Evolutionary conservation across 2,329 filamentous ascomycete species (phyloP).

Genomic region (Eurotiales sp.): DNA sequence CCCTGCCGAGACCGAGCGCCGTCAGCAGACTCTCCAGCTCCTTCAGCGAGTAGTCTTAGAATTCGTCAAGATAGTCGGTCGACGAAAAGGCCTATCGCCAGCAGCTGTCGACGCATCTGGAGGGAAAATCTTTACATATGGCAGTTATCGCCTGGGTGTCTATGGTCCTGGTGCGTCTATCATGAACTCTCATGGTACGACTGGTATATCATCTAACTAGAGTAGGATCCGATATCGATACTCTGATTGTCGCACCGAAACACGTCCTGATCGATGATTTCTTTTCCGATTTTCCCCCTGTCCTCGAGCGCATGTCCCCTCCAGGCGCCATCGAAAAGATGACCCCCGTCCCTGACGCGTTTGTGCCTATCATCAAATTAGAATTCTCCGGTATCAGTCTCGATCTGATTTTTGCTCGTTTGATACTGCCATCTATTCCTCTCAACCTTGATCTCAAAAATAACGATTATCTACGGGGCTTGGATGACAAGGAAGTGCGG

Average conservation of each 20-base stretch:
- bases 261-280: slow-evolving; percentile 88
- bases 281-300: slow-evolving; percentile 79
- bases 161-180: slow-evolving; percentile 69
- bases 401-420: slow-evolving; percentile 83
- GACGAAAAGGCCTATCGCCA: slow-evolving; percentile 68
- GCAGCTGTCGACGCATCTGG: slow-evolving; percentile 77
- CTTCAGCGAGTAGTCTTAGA: slow-evolving; percentile 78
- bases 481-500: slow-evolving; percentile 81
- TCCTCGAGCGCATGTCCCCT: slow-evolving; percentile 72
- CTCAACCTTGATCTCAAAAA: slow-evolving; percentile 73
- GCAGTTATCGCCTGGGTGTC: slow-evolving; percentile 90
- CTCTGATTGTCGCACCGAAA: slow-evolving; percentile 84
- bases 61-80: slow-evolving; percentile 79
- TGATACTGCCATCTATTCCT: slow-evolving; percentile 68
- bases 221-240: slow-evolving; percentile 91
- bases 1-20: slow-evolving; percentile 74
- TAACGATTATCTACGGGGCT: slow-evolving; percentile 75
- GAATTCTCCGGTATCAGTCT: slow-evolving; percentile 89
- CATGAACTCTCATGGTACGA: not conserved
- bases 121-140: slow-evolving; percentile 92
- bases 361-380: slow-evolving; percentile 96
- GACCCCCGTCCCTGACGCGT: slow-evolving; percentile 81
- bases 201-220: not conserved
- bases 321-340: slow-evolving; percentile 79
- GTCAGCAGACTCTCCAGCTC: slow-evolving; percentile 68